A percentile compares a stretch with the other conserved stretches of the same genome.
phyloP scores from a whole-genome alignment of 2,329 filamentous ascomycete species.

The Colletotrichum sansevieriae region DNA sequence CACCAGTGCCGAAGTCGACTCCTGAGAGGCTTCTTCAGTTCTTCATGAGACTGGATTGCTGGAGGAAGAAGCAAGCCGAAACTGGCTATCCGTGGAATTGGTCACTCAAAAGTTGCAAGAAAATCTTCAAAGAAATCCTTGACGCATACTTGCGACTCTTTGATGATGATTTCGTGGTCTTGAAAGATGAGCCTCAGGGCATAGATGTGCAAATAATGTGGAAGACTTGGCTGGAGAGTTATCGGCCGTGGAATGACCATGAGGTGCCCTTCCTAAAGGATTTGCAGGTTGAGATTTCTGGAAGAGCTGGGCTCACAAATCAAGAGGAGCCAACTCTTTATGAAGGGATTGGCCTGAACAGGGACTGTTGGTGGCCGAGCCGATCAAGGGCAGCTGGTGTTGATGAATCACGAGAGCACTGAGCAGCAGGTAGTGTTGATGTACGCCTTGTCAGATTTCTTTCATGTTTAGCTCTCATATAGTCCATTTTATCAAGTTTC shows the following conservation, averaged over 20 bases:
- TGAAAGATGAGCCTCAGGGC: neutral
- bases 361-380: constrained; percentile 2
- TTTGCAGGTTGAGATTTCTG: neutral
- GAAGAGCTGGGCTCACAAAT: neutral
- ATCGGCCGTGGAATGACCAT: constrained; percentile 16
- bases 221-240: constrained; percentile 15
- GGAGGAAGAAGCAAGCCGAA: constrained; percentile 8
- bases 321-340: neutral
- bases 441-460: neutral
- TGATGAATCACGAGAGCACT: neutral
- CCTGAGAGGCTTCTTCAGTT: neutral
- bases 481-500: too few relatives aligned
- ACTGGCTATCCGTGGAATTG: constrained; percentile 2
- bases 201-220: neutral
- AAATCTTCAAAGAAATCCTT: neutral
- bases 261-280: neutral
- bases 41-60: constrained; percentile 11
- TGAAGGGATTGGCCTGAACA: neutral
- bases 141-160: neutral
- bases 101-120: neutral
- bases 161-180: neutral
- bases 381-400: constrained; percentile 1
- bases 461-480: too few relatives aligned
- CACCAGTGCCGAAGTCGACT: neutral
- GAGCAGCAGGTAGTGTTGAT: neutral